Evolutionary conservation across 148 eudicot genomes (phyloP).

Genomic region (Camellia sinensis): DNA sequence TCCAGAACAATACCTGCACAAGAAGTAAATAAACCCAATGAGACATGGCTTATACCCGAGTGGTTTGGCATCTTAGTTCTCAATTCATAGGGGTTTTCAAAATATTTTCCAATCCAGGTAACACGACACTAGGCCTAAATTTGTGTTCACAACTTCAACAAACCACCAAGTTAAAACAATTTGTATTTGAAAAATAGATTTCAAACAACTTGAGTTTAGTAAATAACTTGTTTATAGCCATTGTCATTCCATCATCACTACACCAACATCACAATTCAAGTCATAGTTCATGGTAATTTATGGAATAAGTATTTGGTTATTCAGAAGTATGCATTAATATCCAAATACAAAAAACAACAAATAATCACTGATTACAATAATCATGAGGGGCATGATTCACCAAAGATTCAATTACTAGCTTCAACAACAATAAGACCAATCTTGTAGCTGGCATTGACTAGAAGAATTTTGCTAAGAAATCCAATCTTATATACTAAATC

Average conservation of each 20-base stretch:
- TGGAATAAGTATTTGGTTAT: too few species aligned
- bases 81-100: too few species aligned
- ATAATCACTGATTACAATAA: neutral
- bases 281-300: neutral
- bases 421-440: neutral
- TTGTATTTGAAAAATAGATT: too few species aligned
- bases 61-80: too few species aligned
- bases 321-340: neutral
- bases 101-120: too few species aligned
- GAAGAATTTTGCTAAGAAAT: neutral
- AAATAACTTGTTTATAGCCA: neutral
- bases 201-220: too few species aligned
- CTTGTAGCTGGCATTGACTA: neutral
- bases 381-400: neutral
- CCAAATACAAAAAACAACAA: neutral
- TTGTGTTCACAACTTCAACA: too few species aligned
- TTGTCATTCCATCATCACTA: neutral
- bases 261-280: neutral
- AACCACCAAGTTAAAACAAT: too few species aligned
- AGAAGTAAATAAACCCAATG: neutral
- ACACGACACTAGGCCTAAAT: too few species aligned
- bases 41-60: neutral
- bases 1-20: slow-evolving; percentile 18
- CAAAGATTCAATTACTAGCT: neutral
- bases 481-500: neutral